Conservation (phyloP, 2,329 filamentous ascomycete species). For the Penicillium concentricum region DNA sequence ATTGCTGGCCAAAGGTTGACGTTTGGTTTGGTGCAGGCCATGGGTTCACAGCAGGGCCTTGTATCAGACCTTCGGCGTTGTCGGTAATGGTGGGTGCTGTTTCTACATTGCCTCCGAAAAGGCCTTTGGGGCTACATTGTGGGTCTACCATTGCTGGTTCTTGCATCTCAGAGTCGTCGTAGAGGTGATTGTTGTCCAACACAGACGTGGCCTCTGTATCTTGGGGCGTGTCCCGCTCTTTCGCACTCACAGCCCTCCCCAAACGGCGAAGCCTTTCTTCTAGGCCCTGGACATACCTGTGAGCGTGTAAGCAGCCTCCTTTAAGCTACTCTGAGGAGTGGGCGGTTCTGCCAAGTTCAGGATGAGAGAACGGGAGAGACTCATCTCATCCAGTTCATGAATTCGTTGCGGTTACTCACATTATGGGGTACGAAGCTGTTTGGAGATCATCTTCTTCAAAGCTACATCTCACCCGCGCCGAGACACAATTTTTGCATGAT, state of each 20-base stretch:
- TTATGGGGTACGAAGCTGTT: conserved; percentile 43
- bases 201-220: neutral
- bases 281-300: neutral
- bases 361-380: too few relatives aligned
- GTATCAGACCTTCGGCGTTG: neutral
- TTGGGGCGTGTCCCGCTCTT: neutral
- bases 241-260: neutral
- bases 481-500: conserved; percentile 40
- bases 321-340: neutral
- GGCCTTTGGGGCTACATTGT: neutral
- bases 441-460: conserved; percentile 43
- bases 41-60: neutral
- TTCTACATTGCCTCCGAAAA: neutral
- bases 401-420: conserved; percentile 29
- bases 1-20: conserved; percentile 34
- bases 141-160: neutral
- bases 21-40: conserved; percentile 3
- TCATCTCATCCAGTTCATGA: too few relatives aligned
- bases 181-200: neutral
- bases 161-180: neutral
- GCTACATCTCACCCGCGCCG: conserved; percentile 42
- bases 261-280: neutral
- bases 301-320: neutral
- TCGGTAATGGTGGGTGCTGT: neutral
- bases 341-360: too few relatives aligned